Evolutionary conservation across 148 eudicot species (phyloP), one percentile per base, ranked within the genome.

Genomic region (Persicaria tinctoria): DNA sequence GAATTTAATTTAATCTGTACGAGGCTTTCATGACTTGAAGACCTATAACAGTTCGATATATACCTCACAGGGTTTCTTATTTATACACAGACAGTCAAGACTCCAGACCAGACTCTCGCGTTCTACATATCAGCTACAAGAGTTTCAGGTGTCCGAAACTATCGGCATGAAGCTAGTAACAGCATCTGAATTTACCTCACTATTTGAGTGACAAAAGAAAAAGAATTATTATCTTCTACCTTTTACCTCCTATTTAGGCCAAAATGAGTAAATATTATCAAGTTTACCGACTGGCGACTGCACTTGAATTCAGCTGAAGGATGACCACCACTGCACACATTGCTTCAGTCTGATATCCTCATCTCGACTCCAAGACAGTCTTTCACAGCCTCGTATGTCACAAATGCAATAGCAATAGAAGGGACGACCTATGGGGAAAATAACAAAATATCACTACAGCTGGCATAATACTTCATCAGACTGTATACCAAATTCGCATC

Each of bases 351-450:
- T 27, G 96, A 90, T 78, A 93, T 91, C 86, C 88, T 85, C 85
- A 93, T 85, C 83, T 90, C 98, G 71, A 93, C 98, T 74, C 96
- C 96, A 38, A 93, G 89, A 62, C 90, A 75, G 76, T 89, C 91
- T 80, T 86, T 93, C 48, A 90, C 93, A 73, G 83, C 84, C 84
- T 93, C 97, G 32, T 93, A 90, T n/a, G 90, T 78, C 82, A 93
- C 98, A 81, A 93, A 93, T 64, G 97, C 96, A 60, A 93, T 84
- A 23, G 96, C 86, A 78, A 93, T 93, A 0, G 96, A 93, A 14
- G 96, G 96, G 32, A 93, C 98, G 66, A 90, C 98, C 98, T 93
- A 72, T 18, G 46, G 47, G 47, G n/a, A 2, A 14, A 41, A 55
- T 23, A 41, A 17, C 54, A 47, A 16, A 46, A 5, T 14, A 20